These are phyloP conservation scores for Sinapis alba DNA, from an alignment of 441 rosid species.

Conservation along the genomic window DNA sequence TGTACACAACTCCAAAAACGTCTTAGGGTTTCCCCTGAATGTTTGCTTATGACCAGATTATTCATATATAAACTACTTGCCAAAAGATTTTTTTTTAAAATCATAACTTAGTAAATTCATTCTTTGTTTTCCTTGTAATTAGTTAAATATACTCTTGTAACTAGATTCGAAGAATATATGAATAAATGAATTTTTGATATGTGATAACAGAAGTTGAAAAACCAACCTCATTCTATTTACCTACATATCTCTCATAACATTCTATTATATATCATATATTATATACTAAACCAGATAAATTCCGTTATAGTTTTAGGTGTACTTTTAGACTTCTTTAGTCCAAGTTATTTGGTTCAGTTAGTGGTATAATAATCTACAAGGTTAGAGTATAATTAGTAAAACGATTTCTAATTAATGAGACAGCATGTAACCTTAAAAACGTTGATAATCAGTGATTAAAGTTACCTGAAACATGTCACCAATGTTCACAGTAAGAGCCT, in stretches of 20 bases:
- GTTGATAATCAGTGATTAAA: background rate
- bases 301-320: background rate
- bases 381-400: background rate
- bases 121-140: background rate
- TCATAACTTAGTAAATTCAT: background rate
- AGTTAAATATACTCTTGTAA: background rate
- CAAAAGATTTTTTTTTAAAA: background rate
- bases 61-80: background rate
- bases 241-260: background rate
- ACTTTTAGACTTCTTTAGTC: background rate
- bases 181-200: background rate
- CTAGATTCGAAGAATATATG: background rate
- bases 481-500: conserved; percentile 55
- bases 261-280: background rate
- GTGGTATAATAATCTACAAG: background rate
- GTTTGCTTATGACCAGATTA: background rate
- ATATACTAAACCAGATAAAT: background rate
- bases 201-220: background rate
- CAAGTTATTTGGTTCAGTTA: background rate
- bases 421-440: background rate
- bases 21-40: conserved; percentile 19
- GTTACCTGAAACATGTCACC: conserved; percentile 70
- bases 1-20: background rate
- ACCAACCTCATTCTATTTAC: background rate
- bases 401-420: background rate